phyloP scores from a whole-genome alignment of 73 alveolate species.

The Paramecium pentaurelia region DNA sequence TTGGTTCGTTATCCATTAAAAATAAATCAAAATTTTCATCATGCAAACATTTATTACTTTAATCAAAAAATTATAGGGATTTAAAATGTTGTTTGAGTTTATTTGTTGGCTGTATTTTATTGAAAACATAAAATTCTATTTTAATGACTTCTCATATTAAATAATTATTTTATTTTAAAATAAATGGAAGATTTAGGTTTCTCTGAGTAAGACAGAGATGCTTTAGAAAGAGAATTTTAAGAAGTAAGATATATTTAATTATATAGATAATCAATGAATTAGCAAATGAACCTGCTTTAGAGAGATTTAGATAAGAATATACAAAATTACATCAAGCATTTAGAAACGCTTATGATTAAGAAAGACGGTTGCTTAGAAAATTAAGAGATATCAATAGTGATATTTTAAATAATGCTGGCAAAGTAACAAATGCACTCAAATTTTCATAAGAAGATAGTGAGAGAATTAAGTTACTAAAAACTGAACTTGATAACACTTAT shows the following conservation, averaged over 20 bases:
- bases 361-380: slow-evolving; percentile 74
- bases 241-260: slow-evolving; percentile 6
- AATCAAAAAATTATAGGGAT: background rate
- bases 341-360: slow-evolving; percentile 84
- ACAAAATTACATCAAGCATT: slow-evolving; percentile 88
- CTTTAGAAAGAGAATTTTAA: slow-evolving; percentile 70
- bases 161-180: background rate
- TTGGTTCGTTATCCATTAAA: background rate
- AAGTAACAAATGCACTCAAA: slow-evolving; percentile 77
- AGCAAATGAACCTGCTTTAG: slow-evolving; percentile 84
- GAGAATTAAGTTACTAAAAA: slow-evolving; percentile 78
- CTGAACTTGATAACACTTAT: slow-evolving; percentile 87
- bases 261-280: slow-evolving; percentile 75
- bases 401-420: slow-evolving; percentile 77
- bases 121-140: background rate
- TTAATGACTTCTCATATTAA: background rate
- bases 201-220: slow-evolving; percentile 57
- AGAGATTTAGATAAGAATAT: slow-evolving; percentile 86
- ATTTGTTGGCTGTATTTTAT: background rate
- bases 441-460: slow-evolving; percentile 84
- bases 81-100: background rate
- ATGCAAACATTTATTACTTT: background rate
- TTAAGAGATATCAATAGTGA: slow-evolving; percentile 75
- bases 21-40: background rate
- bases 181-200: slow-evolving; percentile 43